Evolutionary conservation across 2,329 filamentous ascomycete species (phyloP), one percentile per base, ranked within the genome.

Genomic region (Tolypocladium sp.): DNA sequence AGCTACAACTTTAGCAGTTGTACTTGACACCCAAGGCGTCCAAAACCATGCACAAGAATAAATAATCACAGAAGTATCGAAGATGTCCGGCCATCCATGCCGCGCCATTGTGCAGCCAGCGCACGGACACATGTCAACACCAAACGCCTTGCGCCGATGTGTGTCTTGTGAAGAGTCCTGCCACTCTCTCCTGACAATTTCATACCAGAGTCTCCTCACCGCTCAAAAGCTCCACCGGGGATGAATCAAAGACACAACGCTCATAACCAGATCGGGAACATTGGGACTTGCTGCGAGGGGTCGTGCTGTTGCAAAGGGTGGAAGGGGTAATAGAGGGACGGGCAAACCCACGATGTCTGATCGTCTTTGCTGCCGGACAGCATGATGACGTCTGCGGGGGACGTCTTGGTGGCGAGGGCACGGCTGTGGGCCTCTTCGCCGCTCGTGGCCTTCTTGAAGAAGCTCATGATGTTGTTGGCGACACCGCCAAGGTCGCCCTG

Each of bases 331-430:
- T 49, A 62, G 64, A 62, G 60, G 65, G 70, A 62, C 60, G 65
- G 70, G 63, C 61, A 64, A 68, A 86, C 88, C 77, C 79, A 91
- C 87, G 89, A 92, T 68, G 93, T 99, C 77, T 99, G 94, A 65
- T 90, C 86, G 70, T 97, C 94, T 74, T 97, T 97, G 78, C 91
- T 96, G 59, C 94, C 94, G 58, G 91, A 96, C 85, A 92, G 94
- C 91, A 97, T 97, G 71, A 97, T 83, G 52, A 99, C 93, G 73
- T 97, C 94, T 52, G 94, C 94, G 1, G 92, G 89, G 55, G 90
- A 94, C 13, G 93, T 97, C 81, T 96, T 97, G 49, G 93, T 97
- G 65, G 88, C 82, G 64, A 92, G 77, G 56, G 92, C 86, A 69
- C 87, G 88, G 76, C 92, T 84, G 73, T 92, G 88, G 8, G 88